Percentiles rank a stretch among this genome's conserved stretches.
Conservation (phyloP, 768 basidiomycete species). For the Clathrus columnatus region DNA sequence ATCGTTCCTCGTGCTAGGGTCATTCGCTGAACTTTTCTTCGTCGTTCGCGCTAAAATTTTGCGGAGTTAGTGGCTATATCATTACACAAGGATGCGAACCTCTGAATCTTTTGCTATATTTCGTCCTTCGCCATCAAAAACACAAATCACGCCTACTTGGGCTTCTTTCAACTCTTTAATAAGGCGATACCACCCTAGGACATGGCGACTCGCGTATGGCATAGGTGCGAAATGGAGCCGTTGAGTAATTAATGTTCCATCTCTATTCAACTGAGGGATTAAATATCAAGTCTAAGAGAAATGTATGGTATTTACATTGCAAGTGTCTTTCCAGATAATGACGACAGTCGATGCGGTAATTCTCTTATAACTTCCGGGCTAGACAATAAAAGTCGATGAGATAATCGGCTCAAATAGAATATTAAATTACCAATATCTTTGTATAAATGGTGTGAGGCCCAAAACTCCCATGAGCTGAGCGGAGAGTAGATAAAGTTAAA, state of each 20-base stretch:
- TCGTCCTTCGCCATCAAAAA: conserved; percentile 71
- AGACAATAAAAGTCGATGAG: background rate
- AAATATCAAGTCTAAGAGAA: too few relatives aligned
- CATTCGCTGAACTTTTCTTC: conserved; percentile 41
- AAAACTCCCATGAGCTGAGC: conserved; percentile 15
- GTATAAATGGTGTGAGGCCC: conserved; percentile 14
- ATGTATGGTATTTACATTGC: conserved; percentile 47
- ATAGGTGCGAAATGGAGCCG: conserved; percentile 65
- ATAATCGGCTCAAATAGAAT: background rate
- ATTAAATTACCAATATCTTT: conserved; percentile 12
- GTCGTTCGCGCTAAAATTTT: conserved; percentile 41
- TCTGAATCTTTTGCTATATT: conserved; percentile 61
- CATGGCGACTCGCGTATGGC: conserved; percentile 58
- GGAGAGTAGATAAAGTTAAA: too few relatives aligned
- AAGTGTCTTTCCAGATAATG: conserved; percentile 56
- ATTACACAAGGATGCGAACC: conserved; percentile 30
- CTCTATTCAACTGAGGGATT: conserved; percentile 41
- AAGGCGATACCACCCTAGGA: conserved; percentile 72
- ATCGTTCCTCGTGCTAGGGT: conserved; percentile 44
- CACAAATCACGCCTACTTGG: conserved; percentile 55
- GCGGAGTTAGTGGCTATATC: background rate
- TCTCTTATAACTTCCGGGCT: conserved; percentile 19
- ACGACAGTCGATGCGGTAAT: conserved; percentile 55
- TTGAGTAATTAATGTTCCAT: conserved; percentile 81
- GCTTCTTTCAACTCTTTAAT: conserved; percentile 50